These are phyloP conservation scores for Rhodamnia argentea DNA, from an alignment of 345 rosid species.

Conservation along the genomic window DNA sequence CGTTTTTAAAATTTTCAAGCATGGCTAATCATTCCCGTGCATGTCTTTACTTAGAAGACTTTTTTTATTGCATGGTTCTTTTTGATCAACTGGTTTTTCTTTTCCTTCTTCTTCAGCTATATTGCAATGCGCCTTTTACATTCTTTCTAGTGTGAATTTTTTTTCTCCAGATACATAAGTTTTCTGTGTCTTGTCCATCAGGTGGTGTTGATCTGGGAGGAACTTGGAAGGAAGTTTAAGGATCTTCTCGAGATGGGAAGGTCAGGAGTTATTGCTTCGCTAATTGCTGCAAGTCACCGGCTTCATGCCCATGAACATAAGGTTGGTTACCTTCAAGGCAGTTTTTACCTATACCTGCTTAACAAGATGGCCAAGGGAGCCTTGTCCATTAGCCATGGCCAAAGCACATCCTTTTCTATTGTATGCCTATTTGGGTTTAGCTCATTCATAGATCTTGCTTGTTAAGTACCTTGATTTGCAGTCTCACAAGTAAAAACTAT, in stretches of 20 bases:
- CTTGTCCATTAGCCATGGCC: not conserved
- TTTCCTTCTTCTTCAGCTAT: not conserved
- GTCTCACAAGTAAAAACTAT: not conserved
- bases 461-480: not conserved
- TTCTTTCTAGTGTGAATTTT: not conserved
- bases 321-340: conserved; percentile 24
- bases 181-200: conserved; percentile 14
- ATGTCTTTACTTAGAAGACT: not conserved
- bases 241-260: conserved; percentile 84
- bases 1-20: not conserved
- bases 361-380: not conserved
- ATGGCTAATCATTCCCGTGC: not conserved
- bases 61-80: not conserved
- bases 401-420: not conserved
- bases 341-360: not conserved
- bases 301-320: conserved; percentile 51
- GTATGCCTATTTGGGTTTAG: not conserved
- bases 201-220: conserved; percentile 76
- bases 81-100: not conserved
- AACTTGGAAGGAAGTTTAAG: conserved; percentile 59
- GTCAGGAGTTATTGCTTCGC: conserved; percentile 79
- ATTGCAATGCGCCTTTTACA: not conserved
- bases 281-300: conserved; percentile 67
- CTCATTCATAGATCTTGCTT: not conserved
- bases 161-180: not conserved